Evolutionary conservation across 1,284 basidiomycete species (phyloP).

Genomic region (Ganoderma lingzhi): DNA sequence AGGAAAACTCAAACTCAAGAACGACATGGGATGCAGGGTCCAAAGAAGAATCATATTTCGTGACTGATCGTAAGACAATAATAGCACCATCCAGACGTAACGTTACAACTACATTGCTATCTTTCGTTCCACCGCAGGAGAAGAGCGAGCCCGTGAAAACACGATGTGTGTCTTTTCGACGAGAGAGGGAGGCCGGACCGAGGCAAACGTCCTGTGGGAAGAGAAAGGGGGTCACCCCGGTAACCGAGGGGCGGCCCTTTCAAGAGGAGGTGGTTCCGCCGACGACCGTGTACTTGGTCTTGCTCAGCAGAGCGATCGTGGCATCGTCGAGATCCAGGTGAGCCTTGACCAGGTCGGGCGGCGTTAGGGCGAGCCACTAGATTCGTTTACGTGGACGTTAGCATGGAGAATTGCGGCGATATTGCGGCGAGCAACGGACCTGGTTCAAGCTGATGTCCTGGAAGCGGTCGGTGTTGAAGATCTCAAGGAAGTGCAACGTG

Average conservation of each 20-base stretch:
- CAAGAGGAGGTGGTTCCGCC: constrained; percentile 33
- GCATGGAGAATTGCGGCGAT: constrained; percentile 12
- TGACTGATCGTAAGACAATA: not conserved
- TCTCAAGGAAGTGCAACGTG: constrained; percentile 69
- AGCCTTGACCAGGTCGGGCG: constrained; percentile 67
- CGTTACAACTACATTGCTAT: not conserved
- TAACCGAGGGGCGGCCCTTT: not conserved
- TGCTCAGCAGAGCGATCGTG: constrained; percentile 59
- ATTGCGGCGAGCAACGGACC: constrained; percentile 41
- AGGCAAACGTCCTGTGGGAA: not conserved
- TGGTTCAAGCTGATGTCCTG: constrained; percentile 72
- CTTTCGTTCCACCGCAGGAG: not conserved
- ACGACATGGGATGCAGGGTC: not conserved
- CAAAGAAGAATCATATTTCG: not conserved
- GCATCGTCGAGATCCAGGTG: constrained; percentile 64
- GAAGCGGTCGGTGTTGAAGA: constrained; percentile 68
- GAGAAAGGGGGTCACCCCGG: not conserved
- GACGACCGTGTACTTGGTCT: constrained; percentile 61
- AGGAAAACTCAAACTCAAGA: not conserved
- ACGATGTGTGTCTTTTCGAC: not conserved
- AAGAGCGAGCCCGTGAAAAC: not conserved
- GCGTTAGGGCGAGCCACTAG: constrained; percentile 75
- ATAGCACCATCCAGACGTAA: not conserved
- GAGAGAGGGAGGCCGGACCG: not conserved
- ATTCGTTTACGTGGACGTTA: not conserved